These are phyloP conservation scores for Pseudoperonospora humuli DNA, from an alignment of 352 stramenopile species.

Conservation along the genomic window DNA sequence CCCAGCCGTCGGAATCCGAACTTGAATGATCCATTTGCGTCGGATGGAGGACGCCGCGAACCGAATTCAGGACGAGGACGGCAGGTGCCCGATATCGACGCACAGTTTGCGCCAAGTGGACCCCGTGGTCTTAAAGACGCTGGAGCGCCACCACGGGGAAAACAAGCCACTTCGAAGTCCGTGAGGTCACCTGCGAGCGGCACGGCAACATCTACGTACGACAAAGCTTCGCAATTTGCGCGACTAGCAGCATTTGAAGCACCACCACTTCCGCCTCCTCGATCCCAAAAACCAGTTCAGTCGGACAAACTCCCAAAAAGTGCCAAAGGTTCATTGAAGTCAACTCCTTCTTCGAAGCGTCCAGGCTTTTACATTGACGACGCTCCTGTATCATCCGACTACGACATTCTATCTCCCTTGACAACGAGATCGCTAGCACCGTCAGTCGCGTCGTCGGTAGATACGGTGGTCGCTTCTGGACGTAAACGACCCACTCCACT, in stretches of 20 bases:
- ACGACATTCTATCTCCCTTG: constrained; percentile 23
- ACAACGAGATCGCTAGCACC: constrained; percentile 20
- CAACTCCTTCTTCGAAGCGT: constrained; percentile 6
- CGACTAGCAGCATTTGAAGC: constrained; percentile 26
- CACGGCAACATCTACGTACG: constrained; percentile 8
- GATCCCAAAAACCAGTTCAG: constrained; percentile 20
- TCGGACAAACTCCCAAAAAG: constrained; percentile 18
- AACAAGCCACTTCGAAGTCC: constrained; percentile 13
- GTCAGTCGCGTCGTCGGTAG: constrained; percentile 23
- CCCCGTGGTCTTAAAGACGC: constrained; percentile 3
- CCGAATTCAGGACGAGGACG: constrained; percentile 10
- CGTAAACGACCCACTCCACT: constrained; percentile 25
- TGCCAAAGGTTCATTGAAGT: constrained; percentile 6
- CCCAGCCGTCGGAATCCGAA: constrained; percentile 2
- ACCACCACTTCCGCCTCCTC: constrained; percentile 13
- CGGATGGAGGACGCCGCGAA: constrained; percentile 2
- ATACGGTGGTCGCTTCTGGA: constrained; percentile 19
- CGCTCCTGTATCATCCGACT: constrained; percentile 7
- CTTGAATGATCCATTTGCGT: neutral
- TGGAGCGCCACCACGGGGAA: constrained; percentile 4
- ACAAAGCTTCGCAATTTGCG: constrained; percentile 22
- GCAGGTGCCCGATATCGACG: constrained; percentile 5
- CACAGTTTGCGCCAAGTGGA: constrained; percentile 6
- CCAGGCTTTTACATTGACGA: constrained; percentile 15
- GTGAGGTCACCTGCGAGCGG: constrained; percentile 6